Conservation (phyloP, 345 rosid species). For the Lagerstroemia speciosa region DNA sequence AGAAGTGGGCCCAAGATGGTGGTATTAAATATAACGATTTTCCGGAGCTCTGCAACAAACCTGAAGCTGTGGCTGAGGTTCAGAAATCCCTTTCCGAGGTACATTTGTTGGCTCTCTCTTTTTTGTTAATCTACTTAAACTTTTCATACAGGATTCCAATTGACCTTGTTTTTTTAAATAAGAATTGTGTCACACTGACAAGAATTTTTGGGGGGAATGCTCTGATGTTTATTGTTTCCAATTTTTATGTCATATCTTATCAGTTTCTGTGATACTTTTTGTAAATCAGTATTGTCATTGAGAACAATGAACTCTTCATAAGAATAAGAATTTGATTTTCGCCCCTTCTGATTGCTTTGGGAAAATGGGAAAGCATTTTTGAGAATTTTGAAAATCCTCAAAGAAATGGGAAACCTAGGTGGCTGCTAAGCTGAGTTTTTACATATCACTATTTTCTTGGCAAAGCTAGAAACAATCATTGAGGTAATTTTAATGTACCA, state of each 20-base stretch:
- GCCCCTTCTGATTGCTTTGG: neutral
- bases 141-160: too few relatives aligned
- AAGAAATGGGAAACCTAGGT: neutral
- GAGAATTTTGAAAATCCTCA: neutral
- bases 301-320: too few relatives aligned
- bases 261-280: neutral
- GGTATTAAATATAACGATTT: conserved; percentile 34
- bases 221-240: too few relatives aligned
- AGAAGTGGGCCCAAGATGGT: conserved; percentile 62
- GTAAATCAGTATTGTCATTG: too few relatives aligned
- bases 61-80: conserved; percentile 59
- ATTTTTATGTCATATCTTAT: too few relatives aligned
- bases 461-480: neutral
- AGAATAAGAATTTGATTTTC: neutral
- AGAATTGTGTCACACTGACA: too few relatives aligned
- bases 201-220: too few relatives aligned
- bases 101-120: neutral
- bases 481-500: neutral
- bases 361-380: neutral
- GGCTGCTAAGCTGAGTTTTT: neutral
- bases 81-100: conserved; percentile 63
- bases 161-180: too few relatives aligned
- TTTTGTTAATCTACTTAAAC: too few relatives aligned
- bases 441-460: neutral
- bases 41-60: conserved; percentile 50